Evolutionary conservation across 2,329 filamentous ascomycete species (phyloP).

Genomic region (Talaromyces atroroseus): DNA sequence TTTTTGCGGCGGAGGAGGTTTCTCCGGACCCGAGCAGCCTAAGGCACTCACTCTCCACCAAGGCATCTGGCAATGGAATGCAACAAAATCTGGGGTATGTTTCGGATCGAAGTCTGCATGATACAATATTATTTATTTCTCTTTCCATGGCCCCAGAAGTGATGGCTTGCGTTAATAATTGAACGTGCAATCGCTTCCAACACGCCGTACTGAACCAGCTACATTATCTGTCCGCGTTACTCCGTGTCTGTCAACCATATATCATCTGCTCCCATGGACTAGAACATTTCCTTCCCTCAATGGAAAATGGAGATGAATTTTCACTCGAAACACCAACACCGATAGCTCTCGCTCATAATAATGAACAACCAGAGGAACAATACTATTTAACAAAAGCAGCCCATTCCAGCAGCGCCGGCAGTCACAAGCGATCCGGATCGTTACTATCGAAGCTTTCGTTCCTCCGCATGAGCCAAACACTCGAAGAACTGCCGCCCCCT

Average conservation of each 20-base stretch:
- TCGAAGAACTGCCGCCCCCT: background rate
- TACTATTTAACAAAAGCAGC: constrained; percentile 20
- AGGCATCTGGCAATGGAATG: background rate
- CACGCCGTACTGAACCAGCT: background rate
- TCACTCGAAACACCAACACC: constrained; percentile 21
- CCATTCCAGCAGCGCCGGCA: constrained; percentile 29
- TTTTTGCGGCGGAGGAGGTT: constrained; percentile 10
- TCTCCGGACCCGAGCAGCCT: background rate
- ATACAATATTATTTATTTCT: background rate
- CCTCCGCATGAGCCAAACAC: constrained; percentile 47
- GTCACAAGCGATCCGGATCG: constrained; percentile 52
- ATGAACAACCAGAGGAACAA: constrained; percentile 4
- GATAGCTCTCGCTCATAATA: constrained; percentile 20
- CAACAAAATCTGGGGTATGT: background rate
- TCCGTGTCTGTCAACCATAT: background rate
- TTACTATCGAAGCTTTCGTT: constrained; percentile 67
- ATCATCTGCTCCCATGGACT: constrained; percentile 1
- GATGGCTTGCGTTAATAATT: background rate
- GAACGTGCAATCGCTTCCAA: background rate
- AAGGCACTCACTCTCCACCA: background rate
- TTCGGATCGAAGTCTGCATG: background rate
- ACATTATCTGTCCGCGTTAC: background rate
- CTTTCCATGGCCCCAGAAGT: background rate
- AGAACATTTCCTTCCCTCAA: constrained; percentile 17
- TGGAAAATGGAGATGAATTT: constrained; percentile 29